These are phyloP conservation scores for Suillus fuscotomentosus DNA, from an alignment of 768 basidiomycete species.

Conservation along the genomic window DNA sequence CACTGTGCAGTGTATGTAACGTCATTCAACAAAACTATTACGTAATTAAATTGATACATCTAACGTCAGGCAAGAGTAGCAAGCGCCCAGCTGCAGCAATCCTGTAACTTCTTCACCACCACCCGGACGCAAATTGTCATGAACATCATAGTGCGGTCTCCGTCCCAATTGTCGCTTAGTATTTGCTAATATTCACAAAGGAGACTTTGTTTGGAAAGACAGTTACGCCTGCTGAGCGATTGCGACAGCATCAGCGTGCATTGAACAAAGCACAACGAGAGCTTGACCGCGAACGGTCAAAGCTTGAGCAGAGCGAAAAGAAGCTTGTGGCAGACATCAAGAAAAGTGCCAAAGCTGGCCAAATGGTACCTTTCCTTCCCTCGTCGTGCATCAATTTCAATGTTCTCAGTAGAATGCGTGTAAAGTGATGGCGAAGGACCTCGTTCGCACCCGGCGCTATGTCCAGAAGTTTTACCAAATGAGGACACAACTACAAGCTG, in stretches of 20 bases:
- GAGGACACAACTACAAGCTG: conserved; percentile 97
- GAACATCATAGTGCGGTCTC: conserved; percentile 67
- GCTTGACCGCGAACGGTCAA: conserved; percentile 91
- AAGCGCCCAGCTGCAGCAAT: not conserved
- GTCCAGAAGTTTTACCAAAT: conserved; percentile 99
- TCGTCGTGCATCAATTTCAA: conserved; percentile 14
- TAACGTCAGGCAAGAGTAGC: not conserved
- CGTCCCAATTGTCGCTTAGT: not conserved
- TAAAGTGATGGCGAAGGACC: conserved; percentile 99
- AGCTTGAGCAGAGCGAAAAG: conserved; percentile 96
- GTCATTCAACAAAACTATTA: not conserved
- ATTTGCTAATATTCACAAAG: conserved; percentile 40
- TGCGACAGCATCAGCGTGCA: conserved; percentile 94
- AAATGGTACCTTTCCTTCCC: conserved; percentile 62
- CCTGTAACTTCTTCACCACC: not conserved
- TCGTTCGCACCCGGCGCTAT: conserved; percentile 93
- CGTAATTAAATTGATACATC: not conserved
- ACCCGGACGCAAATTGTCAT: conserved; percentile 38
- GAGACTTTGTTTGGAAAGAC: conserved; percentile 95
- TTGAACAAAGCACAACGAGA: conserved; percentile 97
- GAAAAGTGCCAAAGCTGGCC: conserved; percentile 92
- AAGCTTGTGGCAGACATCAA: conserved; percentile 95
- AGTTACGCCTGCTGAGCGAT: conserved; percentile 92
- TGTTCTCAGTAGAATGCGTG: conserved; percentile 76
- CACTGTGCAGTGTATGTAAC: too few relatives aligned